A percentile compares a stretch with the other conserved stretches of the same genome.
These are phyloP conservation scores for Hymenotorrendiella dingleyae DNA, from an alignment of 2,329 filamentous ascomycete genomes.

Conservation along the genomic window DNA sequence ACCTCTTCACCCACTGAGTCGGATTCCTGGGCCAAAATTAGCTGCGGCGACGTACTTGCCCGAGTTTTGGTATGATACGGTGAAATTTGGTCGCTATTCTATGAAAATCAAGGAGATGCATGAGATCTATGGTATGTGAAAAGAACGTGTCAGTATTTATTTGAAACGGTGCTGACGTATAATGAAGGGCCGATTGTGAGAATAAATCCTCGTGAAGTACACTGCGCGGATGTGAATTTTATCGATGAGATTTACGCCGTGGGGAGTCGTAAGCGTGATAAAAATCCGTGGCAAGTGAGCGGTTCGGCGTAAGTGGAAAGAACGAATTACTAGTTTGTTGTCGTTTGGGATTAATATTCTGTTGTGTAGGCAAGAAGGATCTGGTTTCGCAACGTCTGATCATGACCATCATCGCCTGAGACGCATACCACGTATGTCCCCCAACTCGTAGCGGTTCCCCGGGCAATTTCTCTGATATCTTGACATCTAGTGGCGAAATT, in stretches of 20 bases:
- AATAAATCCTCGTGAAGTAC: conserved; percentile 34
- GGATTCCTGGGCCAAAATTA: conserved; percentile 28
- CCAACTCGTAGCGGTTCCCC: too few relatives aligned
- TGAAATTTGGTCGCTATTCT: conserved; percentile 35
- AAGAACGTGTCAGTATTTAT: neutral
- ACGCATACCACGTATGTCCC: neutral
- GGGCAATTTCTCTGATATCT: too few relatives aligned
- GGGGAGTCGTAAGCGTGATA: conserved; percentile 1
- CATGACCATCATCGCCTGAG: neutral
- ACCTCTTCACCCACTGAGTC: conserved; percentile 24
- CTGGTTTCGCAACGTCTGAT: neutral
- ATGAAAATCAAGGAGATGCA: conserved; percentile 38
- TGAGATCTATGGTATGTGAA: conserved; percentile 32
- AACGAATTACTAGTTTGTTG: too few relatives aligned
- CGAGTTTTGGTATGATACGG: conserved; percentile 35
- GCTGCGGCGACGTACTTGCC: conserved; percentile 24
- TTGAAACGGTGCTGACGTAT: neutral
- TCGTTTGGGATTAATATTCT: conserved; percentile 3
- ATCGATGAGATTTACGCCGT: conserved; percentile 34
- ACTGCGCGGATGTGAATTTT: conserved; percentile 31
- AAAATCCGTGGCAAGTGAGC: too few relatives aligned
- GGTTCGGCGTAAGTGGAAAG: too few relatives aligned
- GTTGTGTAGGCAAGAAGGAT: conserved; percentile 1
- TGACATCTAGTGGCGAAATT: too few relatives aligned
- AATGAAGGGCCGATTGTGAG: conserved; percentile 30